A percentile compares a stretch with the other conserved stretches of the same genome.
These are phyloP conservation scores for Heterobasidion irregulare DNA, from an alignment of 1,284 basidiomycete genomes.

Conservation along the genomic window DNA sequence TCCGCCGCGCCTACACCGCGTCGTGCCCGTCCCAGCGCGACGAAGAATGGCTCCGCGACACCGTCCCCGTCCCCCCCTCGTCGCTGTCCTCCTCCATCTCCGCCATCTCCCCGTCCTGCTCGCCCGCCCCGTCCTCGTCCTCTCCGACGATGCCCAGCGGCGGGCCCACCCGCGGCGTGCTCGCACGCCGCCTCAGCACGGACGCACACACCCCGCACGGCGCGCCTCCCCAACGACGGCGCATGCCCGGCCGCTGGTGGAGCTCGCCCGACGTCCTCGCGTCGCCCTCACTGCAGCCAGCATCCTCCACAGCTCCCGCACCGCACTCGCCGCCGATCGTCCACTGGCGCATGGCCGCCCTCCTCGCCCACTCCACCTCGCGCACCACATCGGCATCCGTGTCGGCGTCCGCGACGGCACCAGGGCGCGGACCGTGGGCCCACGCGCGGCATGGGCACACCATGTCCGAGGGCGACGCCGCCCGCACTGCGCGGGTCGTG, in stretches of 20 bases:
- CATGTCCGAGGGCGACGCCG: too few relatives aligned
- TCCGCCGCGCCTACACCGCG: conserved; percentile 26
- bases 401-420: too few relatives aligned
- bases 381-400: too few relatives aligned
- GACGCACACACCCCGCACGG: neutral
- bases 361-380: too few relatives aligned
- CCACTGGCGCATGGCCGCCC: conserved; percentile 5
- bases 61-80: conserved; percentile 31
- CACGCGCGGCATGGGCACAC: too few relatives aligned
- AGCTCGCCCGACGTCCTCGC: neutral
- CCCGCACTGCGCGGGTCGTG: too few relatives aligned
- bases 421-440: too few relatives aligned
- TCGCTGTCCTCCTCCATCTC: neutral
- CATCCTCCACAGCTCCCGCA: neutral
- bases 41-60: conserved; percentile 55
- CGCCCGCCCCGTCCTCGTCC: neutral
- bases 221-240: neutral
- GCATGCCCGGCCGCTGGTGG: conserved; percentile 1
- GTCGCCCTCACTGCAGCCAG: neutral
- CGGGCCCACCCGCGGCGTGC: neutral
- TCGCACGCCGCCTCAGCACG: neutral
- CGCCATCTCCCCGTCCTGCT: neutral
- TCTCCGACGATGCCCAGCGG: neutral
- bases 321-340: conserved; percentile 3
- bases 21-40: conserved; percentile 37